Base-by-base conservation (phyloP, 2,329 filamentous ascomycete species). In the Blumeria hordei region DNA sequence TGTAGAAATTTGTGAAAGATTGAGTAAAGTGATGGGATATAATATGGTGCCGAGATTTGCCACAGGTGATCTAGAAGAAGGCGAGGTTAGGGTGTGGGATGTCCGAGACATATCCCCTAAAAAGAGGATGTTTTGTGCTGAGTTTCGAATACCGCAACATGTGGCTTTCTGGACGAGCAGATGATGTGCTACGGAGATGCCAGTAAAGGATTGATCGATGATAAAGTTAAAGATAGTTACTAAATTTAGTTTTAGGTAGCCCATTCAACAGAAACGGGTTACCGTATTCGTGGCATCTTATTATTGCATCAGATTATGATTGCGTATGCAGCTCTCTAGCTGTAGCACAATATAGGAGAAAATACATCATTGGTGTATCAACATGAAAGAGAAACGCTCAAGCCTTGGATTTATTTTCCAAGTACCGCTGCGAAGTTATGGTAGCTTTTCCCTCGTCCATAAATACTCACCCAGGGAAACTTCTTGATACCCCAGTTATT, bases 91-190 rank as follows among this genome's bases (percentile, higher is more conserved):
- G 0, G 76, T 87, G 59, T 69, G 78, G 57, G 78, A 84, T 57
- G 87, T 96, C 36, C 76, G 92, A 59, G 80, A 93, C 61, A 92
- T 98, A 55, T 85, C 88, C 57, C 92, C 92, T 5, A 83, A 86
- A 64, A 98, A 98, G 74, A 78, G 83, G 65, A 95, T 95, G 88
- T 96, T 90, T 68, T 96, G 92, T 67, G 90, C 87, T 34, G 93
- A 80, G 61, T 96, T 98, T 69, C 78, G 88, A 58, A 66, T 98
- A 57, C 92, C 92, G 1, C 69, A 72, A 36, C 80, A 85, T 62
- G 85, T 95, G 6, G 92, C 88, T 12, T 95, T 94, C 32, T 32
- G 47, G 47, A 50, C 39, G 14, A 6, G 39, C 39, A 43, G 39
- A 12, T 12, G 10, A 16, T 1, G 39, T 9, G 39, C 39, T 16